These are phyloP conservation scores for Elaeagnus macrophylla DNA, from an alignment of 306 rosid genomes.

Conservation along the genomic window DNA sequence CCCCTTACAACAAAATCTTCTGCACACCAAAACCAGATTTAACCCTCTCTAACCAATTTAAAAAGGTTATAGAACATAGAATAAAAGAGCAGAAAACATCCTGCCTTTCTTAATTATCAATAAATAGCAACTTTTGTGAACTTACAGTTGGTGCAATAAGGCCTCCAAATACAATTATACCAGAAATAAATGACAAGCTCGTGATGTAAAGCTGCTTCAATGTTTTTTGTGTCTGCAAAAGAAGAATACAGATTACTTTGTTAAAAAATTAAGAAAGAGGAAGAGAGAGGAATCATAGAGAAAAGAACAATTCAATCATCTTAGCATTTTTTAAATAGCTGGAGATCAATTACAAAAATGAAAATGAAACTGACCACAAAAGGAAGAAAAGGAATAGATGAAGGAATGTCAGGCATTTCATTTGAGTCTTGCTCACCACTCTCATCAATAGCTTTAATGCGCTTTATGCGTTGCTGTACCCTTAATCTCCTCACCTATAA, in stretches of 20 bases:
- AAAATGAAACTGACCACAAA: slow-evolving; percentile 46
- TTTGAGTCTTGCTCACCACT: slow-evolving; percentile 46
- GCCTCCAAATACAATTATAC: slow-evolving; percentile 78
- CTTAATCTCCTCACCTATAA: slow-evolving; percentile 83
- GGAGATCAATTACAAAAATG: no score
- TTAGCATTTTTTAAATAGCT: no score
- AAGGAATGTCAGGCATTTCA: slow-evolving; percentile 90
- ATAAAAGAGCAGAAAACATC: no score
- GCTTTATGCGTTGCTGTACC: slow-evolving; percentile 66
- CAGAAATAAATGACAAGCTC: slow-evolving; percentile 55
- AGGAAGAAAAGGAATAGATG: slow-evolving; percentile 88
- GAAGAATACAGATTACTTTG: not conserved
- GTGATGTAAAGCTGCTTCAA: slow-evolving; percentile 79
- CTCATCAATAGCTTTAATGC: slow-evolving; percentile 24
- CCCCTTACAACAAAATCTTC: no score
- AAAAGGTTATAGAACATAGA: not conserved
- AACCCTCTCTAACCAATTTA: not conserved
- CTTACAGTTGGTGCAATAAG: slow-evolving; percentile 88
- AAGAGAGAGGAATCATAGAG: no score
- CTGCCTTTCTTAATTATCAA: no score
- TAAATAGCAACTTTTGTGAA: not conserved
- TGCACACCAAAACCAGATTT: no score
- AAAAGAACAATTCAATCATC: no score
- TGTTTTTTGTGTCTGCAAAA: slow-evolving; percentile 69
- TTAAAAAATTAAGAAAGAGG: no score